Base-by-base conservation (phyloP, 176 grass and related monocot genomes). In the Olyra latifolia region DNA sequence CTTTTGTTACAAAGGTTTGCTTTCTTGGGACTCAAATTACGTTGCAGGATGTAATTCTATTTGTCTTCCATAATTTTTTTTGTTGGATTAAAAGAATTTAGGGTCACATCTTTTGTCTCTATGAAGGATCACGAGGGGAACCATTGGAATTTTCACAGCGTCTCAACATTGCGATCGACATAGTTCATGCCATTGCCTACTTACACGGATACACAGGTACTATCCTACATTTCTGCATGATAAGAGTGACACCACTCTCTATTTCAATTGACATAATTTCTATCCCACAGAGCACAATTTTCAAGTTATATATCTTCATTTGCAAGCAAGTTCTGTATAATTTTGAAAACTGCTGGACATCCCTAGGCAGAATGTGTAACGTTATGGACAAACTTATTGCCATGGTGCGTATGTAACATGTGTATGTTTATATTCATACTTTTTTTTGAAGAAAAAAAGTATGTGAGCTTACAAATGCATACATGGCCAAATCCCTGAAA, bases 181-280 rank as follows among this genome's bases (percentile, higher is more conserved):
- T 98, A 87, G 95, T 84, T 89, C 95, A 98, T 85, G 92, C 83
- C 12, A 70, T 98, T 46, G 54, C 95, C 25, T 98, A 98, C 77
- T 84, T 98, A 79, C 95, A 98, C 58, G 83, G 86, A 78, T 94
- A 98, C 60, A 76, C 92, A 94, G 92, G 95, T 94, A 81, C 15
- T 22, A 28, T 4, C 12, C 46, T 62, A 7, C 55, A 46, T 68
- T 75, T 75, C 54, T 69, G 15, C 48, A 80, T 43, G 46, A 42
- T 5, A 68, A 50, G 35, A 30, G 0, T 58, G 27, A 43, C 39
- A 56, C 52, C 40, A 49, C n/a, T 8, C n/a, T 17, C 27, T 15
- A 22, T 57, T 48, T 35, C 42, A 69, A 20, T 61, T 24, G 39
- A 2, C 20, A 40, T 19, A 77, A 73, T 62, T 52, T 52, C 0